Percentiles rank a stretch among this genome's conserved stretches.
These are phyloP conservation scores for Xylaria sp. DNA, from an alignment of 2,329 filamentous ascomycete genomes.

Conservation along the genomic window DNA sequence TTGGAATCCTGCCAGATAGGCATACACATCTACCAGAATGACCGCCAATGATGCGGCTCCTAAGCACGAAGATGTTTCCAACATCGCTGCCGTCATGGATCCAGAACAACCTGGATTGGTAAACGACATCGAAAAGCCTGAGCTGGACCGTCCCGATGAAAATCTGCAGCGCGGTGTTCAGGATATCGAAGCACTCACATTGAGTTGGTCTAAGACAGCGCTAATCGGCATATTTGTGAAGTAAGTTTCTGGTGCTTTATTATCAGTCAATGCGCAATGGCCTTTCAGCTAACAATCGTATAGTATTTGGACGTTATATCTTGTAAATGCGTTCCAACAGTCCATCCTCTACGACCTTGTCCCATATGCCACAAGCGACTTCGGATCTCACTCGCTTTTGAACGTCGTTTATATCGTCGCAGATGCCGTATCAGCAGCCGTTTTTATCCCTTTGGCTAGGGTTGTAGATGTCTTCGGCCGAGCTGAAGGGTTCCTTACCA, in stretches of 20 bases:
- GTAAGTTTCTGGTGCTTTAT: constrained; percentile 42
- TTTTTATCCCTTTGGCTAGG: constrained; percentile 68
- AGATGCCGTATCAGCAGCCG: constrained; percentile 60
- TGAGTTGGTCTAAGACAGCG: constrained; percentile 54
- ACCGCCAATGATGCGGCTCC: neutral
- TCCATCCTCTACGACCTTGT: constrained; percentile 51
- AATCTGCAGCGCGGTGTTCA: constrained; percentile 52
- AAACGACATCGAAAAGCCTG: constrained; percentile 25
- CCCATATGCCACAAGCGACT: constrained; percentile 56
- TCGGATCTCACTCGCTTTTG: constrained; percentile 58
- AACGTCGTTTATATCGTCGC: constrained; percentile 60
- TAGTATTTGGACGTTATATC: constrained; percentile 57
- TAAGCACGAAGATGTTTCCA: constrained; percentile 5
- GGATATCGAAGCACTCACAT: constrained; percentile 57
- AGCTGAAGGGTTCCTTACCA: constrained; percentile 64
- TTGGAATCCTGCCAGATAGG: neutral
- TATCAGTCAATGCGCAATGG: constrained; percentile 5
- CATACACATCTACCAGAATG: constrained; percentile 2
- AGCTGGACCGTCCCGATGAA: constrained; percentile 1
- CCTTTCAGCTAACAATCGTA: constrained; percentile 11
- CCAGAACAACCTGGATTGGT: constrained; percentile 8
- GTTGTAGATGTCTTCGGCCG: constrained; percentile 69
- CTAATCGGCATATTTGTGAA: constrained; percentile 54
- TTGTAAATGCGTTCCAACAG: constrained; percentile 55
- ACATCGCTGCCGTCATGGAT: constrained; percentile 2